Conservation (phyloP, 1,284 basidiomycete genomes). For the Taiwanofungus camphoratus region DNA sequence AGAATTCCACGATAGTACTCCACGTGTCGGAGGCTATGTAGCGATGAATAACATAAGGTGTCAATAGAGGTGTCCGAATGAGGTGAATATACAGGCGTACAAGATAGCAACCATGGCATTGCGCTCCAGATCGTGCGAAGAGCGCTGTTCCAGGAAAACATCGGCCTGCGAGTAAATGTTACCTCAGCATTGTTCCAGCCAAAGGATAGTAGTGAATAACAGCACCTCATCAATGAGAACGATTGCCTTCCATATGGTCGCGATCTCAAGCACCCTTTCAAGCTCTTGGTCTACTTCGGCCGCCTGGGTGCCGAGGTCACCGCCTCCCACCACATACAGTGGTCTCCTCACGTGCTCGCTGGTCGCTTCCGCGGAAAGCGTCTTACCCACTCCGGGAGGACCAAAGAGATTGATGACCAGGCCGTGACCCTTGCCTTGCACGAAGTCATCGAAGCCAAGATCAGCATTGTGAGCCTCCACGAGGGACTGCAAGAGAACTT, state of each 20-base stretch:
- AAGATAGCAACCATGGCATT: conserved; percentile 66
- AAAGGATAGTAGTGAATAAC: conserved; percentile 23
- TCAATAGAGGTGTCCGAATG: background rate
- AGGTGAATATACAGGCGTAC: too few species aligned
- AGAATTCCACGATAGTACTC: conserved; percentile 63
- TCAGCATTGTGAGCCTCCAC: conserved; percentile 51
- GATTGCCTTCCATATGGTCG: conserved; percentile 58
- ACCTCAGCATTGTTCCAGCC: conserved; percentile 9
- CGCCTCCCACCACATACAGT: conserved; percentile 53
- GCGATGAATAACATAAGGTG: background rate
- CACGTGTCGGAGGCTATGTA: conserved; percentile 41
- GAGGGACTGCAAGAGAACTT: conserved; percentile 49
- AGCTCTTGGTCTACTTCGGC: conserved; percentile 22
- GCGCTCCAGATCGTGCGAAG: conserved; percentile 50
- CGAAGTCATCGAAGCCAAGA: conserved; percentile 54
- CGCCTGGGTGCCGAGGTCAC: conserved; percentile 51
- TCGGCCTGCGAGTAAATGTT: conserved; percentile 17
- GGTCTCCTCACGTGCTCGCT: conserved; percentile 55
- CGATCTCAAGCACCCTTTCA: conserved; percentile 34
- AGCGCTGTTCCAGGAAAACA: conserved; percentile 59
- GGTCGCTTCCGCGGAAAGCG: conserved; percentile 49
- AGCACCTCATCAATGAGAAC: conserved; percentile 52
- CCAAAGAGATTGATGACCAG: conserved; percentile 57
- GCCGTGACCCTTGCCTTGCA: conserved; percentile 57
- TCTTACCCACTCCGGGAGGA: conserved; percentile 54